Evolutionary conservation across 2,329 filamentous ascomycete species (phyloP).

Genomic region (Aspergillus aculeatus): DNA sequence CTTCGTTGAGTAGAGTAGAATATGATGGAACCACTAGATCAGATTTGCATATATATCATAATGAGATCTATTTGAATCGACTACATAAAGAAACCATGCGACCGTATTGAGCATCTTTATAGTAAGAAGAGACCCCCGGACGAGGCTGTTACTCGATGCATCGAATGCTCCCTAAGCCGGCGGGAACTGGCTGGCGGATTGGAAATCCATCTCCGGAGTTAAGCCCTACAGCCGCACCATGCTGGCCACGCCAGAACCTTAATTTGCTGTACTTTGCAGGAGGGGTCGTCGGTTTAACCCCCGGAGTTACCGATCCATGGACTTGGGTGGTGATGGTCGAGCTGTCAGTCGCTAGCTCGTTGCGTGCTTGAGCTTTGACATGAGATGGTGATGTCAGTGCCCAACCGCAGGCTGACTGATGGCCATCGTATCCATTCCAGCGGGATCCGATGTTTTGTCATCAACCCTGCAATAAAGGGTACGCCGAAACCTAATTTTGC

Average conservation of each 20-base stretch:
- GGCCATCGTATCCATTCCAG: neutral
- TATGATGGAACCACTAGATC: too few species aligned
- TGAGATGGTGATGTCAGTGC: neutral
- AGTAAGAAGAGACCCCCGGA: neutral
- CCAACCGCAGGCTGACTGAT: neutral
- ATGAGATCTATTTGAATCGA: too few species aligned
- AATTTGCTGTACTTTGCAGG: neutral
- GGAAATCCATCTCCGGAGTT: neutral
- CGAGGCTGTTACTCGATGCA: neutral
- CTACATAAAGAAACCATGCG: neutral
- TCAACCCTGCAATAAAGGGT: neutral
- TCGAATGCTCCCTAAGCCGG: neutral
- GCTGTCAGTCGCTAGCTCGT: neutral
- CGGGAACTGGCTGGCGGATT: neutral
- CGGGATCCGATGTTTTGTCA: neutral
- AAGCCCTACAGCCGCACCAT: neutral
- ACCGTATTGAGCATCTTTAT: neutral
- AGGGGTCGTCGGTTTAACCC: neutral
- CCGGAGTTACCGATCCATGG: neutral
- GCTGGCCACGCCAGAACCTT: neutral
- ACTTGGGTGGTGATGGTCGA: neutral
- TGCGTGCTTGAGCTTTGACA: neutral
- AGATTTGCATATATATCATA: too few species aligned
- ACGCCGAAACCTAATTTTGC: neutral
- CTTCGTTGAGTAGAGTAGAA: too few species aligned